Evolutionary conservation across 2,329 filamentous ascomycete species (phyloP).

Genomic region (Pleomassaria siparia): DNA sequence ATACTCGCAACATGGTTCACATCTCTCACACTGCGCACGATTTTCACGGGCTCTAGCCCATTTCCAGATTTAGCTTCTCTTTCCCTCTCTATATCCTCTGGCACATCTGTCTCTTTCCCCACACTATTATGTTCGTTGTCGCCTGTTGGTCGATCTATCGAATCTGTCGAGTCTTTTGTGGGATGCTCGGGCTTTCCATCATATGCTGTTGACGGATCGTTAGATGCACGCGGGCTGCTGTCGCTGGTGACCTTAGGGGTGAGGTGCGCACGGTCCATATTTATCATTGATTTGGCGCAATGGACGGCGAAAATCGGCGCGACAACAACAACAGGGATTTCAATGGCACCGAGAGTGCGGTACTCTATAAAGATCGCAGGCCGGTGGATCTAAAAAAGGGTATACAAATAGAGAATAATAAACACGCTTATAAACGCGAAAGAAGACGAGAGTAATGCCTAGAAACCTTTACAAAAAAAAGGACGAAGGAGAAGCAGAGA

Average conservation of each 20-base stretch:
- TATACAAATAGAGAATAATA: no score
- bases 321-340: no score
- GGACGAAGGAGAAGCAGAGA: no score
- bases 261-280: slow-evolving; percentile 9
- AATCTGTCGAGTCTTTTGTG: slow-evolving; percentile 14
- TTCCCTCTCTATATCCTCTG: slow-evolving; percentile 12
- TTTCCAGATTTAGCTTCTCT: slow-evolving; percentile 10
- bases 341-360: no score
- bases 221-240: background rate
- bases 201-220: slow-evolving; percentile 5
- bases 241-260: slow-evolving; percentile 3
- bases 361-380: no score
- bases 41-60: slow-evolving; percentile 23
- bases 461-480: no score
- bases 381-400: no score
- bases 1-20: slow-evolving; percentile 47
- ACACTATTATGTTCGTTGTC: slow-evolving; percentile 7
- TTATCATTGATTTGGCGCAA: background rate
- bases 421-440: no score
- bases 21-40: slow-evolving; percentile 28
- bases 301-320: background rate
- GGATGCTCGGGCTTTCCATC: slow-evolving; percentile 20
- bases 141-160: slow-evolving; percentile 4
- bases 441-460: no score
- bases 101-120: background rate